Evolutionary conservation across 2,329 filamentous ascomycete genomes (phyloP), one percentile per base, ranked within the genome.

Genomic region (Conoideocrella luteorostrata): DNA sequence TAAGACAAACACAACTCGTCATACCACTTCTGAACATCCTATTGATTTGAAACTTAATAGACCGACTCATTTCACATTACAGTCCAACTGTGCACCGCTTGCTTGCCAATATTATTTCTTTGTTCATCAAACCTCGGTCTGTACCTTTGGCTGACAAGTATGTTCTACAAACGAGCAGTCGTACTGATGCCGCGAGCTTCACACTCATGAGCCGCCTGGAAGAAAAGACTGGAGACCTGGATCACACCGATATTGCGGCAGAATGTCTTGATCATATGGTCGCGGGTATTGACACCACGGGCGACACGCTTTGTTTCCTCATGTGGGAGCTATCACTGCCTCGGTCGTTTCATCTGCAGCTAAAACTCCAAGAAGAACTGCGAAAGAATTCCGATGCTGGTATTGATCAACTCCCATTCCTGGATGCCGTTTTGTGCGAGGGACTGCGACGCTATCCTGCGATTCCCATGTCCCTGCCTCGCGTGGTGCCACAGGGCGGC

Each of bases 201-300:
- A 81, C 78, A 1, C 69, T 85, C 4, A 58, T 83, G 37, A 72
- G 71, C 54, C 74, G 78, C 26, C 72, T 86, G 50, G 62, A 76
- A 56, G 63, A 78, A 53, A 68, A 78, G 62, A 59, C 63, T 5
- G 54, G 47, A 4, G 60, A 66, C 4, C 66, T 83, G 26, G 68
- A 75, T 26, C 59, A 66, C 4, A 62, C 77, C 3, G 73, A 81
- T 52, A 72, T 78, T 49, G 80, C 80, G 0, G 81, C 82, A 17
- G 83, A 87, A 60, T 84, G 79, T 52, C 73, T 84, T 45, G 82
- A 86, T 52, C 82, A 86, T 58, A 80, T 86, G 77, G 79, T 76
- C 0, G 82, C 82, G 0, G 83, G 82, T 0, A 84, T 86, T 47
- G 82, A 86, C 52, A 86, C 83, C 1, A 86, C 82, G 0, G 81